A percentile compares a stretch with the other conserved stretches of the same genome.
Conservation (phyloP, 805 yeast species). For the Ogataea nitratoaversa region DNA sequence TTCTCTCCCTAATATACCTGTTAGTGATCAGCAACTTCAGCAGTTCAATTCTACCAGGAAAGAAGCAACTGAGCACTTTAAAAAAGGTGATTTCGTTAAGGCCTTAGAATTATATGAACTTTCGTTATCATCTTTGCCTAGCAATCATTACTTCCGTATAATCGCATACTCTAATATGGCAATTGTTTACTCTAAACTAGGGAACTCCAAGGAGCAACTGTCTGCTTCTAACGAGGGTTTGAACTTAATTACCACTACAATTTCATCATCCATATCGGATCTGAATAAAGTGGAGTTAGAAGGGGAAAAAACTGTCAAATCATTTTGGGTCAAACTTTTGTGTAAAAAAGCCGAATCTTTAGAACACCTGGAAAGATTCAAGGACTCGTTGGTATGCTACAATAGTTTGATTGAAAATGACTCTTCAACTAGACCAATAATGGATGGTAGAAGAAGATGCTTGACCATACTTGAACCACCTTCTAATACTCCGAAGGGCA, state of each 20-base stretch:
- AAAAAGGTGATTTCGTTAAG: constrained; percentile 73
- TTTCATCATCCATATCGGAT: constrained; percentile 19
- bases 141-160: constrained; percentile 58
- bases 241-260: constrained; percentile 30
- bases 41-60: constrained; percentile 45
- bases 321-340: constrained; percentile 70
- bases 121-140: constrained; percentile 49
- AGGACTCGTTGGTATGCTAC: constrained; percentile 60
- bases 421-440: constrained; percentile 50
- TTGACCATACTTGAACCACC: constrained; percentile 48
- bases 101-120: constrained; percentile 61
- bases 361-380: constrained; percentile 72
- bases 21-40: constrained; percentile 20
- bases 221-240: constrained; percentile 46
- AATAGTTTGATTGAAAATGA: constrained; percentile 64
- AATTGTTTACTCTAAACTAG: constrained; percentile 59
- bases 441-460: constrained; percentile 85
- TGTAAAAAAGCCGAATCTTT: constrained; percentile 76
- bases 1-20: constrained; percentile 13
- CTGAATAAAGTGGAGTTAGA: constrained; percentile 33
- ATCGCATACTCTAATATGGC: constrained; percentile 75
- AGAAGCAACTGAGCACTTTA: constrained; percentile 61
- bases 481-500: too few relatives aligned
- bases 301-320: constrained; percentile 51
- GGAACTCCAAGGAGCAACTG: constrained; percentile 57